A percentile compares a stretch with the other conserved stretches of the same genome.
Evolutionary conservation across 495 filamentous ascomycete genomes (phyloP).

Genomic region (Penicillium argentinense): DNA sequence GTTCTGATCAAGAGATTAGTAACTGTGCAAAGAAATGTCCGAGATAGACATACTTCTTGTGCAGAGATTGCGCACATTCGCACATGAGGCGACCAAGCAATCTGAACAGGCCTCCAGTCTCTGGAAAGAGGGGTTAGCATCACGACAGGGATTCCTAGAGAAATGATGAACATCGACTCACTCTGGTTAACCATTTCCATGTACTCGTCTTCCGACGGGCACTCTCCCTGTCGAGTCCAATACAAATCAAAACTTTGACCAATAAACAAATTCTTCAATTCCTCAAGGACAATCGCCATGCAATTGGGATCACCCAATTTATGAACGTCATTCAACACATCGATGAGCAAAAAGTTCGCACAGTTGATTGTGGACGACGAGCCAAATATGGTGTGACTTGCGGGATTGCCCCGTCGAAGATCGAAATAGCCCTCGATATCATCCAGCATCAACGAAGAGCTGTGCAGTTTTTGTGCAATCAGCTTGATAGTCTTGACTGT

Average conservation of each 20-base stretch:
- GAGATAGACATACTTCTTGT: constrained; percentile 7
- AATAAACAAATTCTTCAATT: constrained; percentile 29
- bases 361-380: constrained; percentile 49
- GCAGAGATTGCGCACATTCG: constrained; percentile 10
- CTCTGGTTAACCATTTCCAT: constrained; percentile 32
- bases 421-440: constrained; percentile 42
- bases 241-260: constrained; percentile 40
- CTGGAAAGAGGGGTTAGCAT: constrained; percentile 8
- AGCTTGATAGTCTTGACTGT: constrained; percentile 13
- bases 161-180: not conserved
- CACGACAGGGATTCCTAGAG: not conserved
- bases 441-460: constrained; percentile 31
- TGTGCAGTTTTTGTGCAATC: constrained; percentile 19
- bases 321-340: constrained; percentile 56
- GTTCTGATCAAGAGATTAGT: not conserved
- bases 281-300: constrained; percentile 20
- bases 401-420: constrained; percentile 36
- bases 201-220: constrained; percentile 33
- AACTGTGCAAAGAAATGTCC: not conserved
- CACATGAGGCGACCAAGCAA: constrained; percentile 29
- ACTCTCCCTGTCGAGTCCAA: constrained; percentile 29
- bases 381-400: constrained; percentile 38
- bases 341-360: constrained; percentile 69
- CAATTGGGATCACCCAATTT: constrained; percentile 33
- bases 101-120: constrained; percentile 42